Percentiles rank a stretch among this genome's conserved stretches.
Evolutionary conservation across 106 monocot species (phyloP).

Genomic region (Alisma plantagoaquatica): DNA sequence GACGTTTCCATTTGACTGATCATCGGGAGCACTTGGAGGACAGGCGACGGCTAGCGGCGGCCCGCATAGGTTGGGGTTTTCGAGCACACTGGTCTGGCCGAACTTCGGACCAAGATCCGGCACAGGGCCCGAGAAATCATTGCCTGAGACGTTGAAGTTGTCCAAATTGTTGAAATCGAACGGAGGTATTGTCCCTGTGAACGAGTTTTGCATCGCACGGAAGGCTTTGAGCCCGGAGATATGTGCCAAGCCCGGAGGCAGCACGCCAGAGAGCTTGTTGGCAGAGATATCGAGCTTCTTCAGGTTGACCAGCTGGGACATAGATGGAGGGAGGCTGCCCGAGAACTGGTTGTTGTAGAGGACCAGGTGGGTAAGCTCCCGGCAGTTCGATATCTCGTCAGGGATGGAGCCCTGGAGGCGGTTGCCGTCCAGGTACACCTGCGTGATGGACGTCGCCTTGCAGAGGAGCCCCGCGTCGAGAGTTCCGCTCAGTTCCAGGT

Average conservation of each 20-base stretch:
- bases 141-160: slow-evolving; percentile 77
- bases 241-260: slow-evolving; percentile 35
- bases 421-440: slow-evolving; percentile 66
- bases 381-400: slow-evolving; percentile 27
- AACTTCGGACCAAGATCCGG: slow-evolving; percentile 32
- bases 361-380: slow-evolving; percentile 42
- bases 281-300: slow-evolving; percentile 40
- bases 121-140: slow-evolving; percentile 63
- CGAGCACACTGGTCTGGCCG: slow-evolving; percentile 27
- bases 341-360: slow-evolving; percentile 56
- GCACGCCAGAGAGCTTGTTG: slow-evolving; percentile 51
- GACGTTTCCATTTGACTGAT: no score
- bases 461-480: slow-evolving; percentile 33
- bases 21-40: no score
- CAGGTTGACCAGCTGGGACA: slow-evolving; percentile 21
- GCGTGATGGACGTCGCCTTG: slow-evolving; percentile 53
- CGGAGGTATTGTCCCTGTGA: slow-evolving; percentile 50
- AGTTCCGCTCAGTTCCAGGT: slow-evolving; percentile 20
- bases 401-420: slow-evolving; percentile 58
- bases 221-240: slow-evolving; percentile 36
- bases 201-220: slow-evolving; percentile 37
- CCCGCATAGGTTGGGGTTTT: slow-evolving; percentile 49
- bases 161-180: slow-evolving; percentile 29
- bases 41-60: slow-evolving; percentile 36
- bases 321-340: slow-evolving; percentile 30